Percentiles rank a stretch among this genome's conserved stretches.
Conservation (phyloP, 2,329 filamentous ascomycete species). For the Scedosporium aurantiacum region DNA sequence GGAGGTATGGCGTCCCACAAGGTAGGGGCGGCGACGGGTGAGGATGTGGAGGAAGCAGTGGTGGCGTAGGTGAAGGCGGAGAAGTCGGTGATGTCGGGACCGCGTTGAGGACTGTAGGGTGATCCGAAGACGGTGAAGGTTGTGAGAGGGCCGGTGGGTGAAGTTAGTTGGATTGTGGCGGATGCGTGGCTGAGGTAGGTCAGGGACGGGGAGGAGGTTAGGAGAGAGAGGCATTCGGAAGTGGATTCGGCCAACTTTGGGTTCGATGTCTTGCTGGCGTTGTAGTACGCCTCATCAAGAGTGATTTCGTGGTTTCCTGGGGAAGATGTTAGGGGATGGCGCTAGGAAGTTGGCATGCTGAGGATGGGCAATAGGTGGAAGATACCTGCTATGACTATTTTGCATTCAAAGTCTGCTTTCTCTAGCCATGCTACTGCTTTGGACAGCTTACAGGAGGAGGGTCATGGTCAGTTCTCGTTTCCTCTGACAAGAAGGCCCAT, state of each 20-base stretch:
- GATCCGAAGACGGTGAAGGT: constrained; percentile 60
- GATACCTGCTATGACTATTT: constrained; percentile 58
- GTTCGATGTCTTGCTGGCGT: constrained; percentile 35
- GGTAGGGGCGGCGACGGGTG: not conserved
- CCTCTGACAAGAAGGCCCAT: not conserved
- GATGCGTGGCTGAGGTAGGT: constrained; percentile 54
- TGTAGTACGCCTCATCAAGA: constrained; percentile 53
- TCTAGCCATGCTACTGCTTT: constrained; percentile 58
- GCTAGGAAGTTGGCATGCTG: not conserved
- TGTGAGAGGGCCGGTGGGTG: constrained; percentile 40
- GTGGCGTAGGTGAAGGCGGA: constrained; percentile 10
- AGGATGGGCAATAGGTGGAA: not conserved
- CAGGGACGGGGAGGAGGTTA: constrained; percentile 43
- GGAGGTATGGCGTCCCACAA: constrained; percentile 53
- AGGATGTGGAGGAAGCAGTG: not conserved
- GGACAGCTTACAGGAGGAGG: constrained; percentile 29
- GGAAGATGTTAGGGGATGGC: no score
- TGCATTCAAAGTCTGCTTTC: constrained; percentile 54
- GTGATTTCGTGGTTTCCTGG: constrained; percentile 67
- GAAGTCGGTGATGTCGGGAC: not conserved
- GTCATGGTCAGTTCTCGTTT: not conserved
- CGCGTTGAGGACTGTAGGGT: constrained; percentile 45
- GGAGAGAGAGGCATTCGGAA: constrained; percentile 39
- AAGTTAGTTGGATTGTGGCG: constrained; percentile 40
- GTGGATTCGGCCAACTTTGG: constrained; percentile 41